Evolutionary conservation across 2,329 filamentous ascomycete genomes (phyloP).

Genomic region (Monosporascus sp.): DNA sequence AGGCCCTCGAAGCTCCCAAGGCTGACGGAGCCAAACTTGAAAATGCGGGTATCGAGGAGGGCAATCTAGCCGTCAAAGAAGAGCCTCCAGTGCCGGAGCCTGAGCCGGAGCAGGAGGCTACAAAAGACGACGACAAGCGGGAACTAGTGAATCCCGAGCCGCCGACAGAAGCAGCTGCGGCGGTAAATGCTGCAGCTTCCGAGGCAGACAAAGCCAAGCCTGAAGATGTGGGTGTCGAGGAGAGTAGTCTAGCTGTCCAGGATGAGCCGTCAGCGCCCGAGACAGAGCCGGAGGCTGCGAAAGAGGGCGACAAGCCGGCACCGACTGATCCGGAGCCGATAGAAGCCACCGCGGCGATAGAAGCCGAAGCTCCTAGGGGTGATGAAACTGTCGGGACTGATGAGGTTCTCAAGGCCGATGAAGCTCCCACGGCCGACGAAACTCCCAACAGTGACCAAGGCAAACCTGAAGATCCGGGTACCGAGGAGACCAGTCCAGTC

Average conservation of each 20-base stretch:
- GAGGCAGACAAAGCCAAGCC: neutral
- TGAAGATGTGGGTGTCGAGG: constrained; percentile 4
- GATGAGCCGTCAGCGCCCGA: constrained; percentile 3
- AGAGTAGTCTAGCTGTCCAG: constrained; percentile 2
- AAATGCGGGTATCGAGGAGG: neutral
- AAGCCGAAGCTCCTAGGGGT: neutral
- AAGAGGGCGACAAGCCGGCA: constrained; percentile 1
- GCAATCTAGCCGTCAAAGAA: neutral
- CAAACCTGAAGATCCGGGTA: neutral
- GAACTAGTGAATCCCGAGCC: constrained; percentile 2
- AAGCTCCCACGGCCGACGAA: neutral
- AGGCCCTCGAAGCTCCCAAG: neutral
- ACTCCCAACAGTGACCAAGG: neutral
- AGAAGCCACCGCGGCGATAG: neutral
- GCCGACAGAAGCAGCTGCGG: neutral
- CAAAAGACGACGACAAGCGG: neutral
- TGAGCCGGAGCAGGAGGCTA: neutral
- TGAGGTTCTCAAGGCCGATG: neutral
- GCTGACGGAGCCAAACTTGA: neutral
- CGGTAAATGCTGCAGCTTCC: neutral
- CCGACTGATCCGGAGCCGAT: neutral
- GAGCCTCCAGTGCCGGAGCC: neutral
- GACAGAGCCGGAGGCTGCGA: neutral
- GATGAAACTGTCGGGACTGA: neutral
- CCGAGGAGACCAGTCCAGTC: neutral